phyloP scores from a whole-genome alignment of 2,329 filamentous ascomycete genomes.

The Didymella glomerata region DNA sequence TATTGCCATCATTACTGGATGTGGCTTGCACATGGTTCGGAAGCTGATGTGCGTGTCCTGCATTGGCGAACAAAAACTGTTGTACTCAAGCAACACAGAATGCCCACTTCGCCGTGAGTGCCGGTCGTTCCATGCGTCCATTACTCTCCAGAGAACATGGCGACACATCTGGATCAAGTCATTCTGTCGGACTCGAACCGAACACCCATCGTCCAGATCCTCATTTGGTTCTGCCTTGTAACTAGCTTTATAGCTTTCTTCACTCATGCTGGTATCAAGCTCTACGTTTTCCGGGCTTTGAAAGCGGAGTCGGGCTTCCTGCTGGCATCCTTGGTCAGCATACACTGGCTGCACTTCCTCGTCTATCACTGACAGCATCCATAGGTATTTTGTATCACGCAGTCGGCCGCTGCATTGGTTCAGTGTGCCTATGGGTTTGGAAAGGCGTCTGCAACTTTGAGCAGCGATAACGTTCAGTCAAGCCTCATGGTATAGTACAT shows the following conservation, averaged over 20 bases:
- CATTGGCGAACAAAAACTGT: slow-evolving; percentile 5
- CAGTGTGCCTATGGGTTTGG: slow-evolving; percentile 33
- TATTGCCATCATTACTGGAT: background rate
- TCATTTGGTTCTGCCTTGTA: slow-evolving; percentile 34
- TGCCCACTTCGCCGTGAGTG: slow-evolving; percentile 10
- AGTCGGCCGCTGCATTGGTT: slow-evolving; percentile 30
- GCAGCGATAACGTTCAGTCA: slow-evolving; percentile 21
- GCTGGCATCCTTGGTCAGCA: slow-evolving; percentile 27
- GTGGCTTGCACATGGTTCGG: background rate
- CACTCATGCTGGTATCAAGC: slow-evolving; percentile 32
- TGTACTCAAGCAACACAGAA: slow-evolving; percentile 12
- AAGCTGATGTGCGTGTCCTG: background rate
- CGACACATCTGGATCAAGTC: slow-evolving; percentile 23
- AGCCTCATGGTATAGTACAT: slow-evolving; percentile 21
- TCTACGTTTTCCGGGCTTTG: slow-evolving; percentile 29
- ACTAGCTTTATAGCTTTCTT: slow-evolving; percentile 32
- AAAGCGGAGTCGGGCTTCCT: slow-evolving; percentile 28
- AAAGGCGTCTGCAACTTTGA: slow-evolving; percentile 28
- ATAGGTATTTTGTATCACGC: slow-evolving; percentile 30
- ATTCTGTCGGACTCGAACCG: slow-evolving; percentile 30
- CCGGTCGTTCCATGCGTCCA: slow-evolving; percentile 4
- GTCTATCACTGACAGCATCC: background rate
- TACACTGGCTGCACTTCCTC: too few species aligned
- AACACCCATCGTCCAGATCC: slow-evolving; percentile 37
- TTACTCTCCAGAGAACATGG: slow-evolving; percentile 11